A percentile compares a stretch with the other conserved stretches of the same genome.
phyloP scores from a whole-genome alignment of 2,329 filamentous ascomycete species.

The Aspergillus pseudoterreus region DNA sequence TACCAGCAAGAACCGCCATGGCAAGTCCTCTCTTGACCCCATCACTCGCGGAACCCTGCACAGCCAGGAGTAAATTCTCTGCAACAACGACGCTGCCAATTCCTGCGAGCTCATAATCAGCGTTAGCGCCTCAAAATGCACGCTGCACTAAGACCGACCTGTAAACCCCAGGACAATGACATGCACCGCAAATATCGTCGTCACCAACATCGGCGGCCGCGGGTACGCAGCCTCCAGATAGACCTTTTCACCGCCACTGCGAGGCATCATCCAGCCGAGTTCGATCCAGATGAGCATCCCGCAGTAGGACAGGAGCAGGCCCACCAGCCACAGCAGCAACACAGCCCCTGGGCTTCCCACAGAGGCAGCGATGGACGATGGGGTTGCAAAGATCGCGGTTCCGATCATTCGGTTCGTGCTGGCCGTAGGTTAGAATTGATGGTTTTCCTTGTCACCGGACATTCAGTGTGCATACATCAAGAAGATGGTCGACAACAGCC shows the following conservation, averaged over 20 bases:
- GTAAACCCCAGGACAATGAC: constrained; percentile 60
- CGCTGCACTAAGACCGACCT: constrained; percentile 5
- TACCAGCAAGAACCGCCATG: constrained; percentile 62
- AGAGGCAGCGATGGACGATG: constrained; percentile 59
- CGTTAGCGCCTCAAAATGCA: not conserved
- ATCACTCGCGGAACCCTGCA: constrained; percentile 57
- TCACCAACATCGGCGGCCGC: constrained; percentile 58
- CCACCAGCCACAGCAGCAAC: constrained; percentile 59
- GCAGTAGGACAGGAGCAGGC: constrained; percentile 56
- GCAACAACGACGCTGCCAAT: constrained; percentile 68
- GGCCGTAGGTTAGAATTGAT: not conserved
- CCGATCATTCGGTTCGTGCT: constrained; percentile 54
- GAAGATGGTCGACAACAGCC: not conserved
- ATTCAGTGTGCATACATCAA: not conserved
- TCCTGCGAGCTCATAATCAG: constrained; percentile 17
- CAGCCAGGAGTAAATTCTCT: constrained; percentile 66
- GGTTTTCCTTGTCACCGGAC: not conserved
- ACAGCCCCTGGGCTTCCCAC: constrained; percentile 63
- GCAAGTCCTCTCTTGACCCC: constrained; percentile 67
- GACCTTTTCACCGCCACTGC: constrained; percentile 64
- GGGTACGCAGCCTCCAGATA: constrained; percentile 66
- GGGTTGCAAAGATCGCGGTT: constrained; percentile 67
- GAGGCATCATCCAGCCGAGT: constrained; percentile 64
- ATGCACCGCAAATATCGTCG: constrained; percentile 60
- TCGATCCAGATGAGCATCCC: constrained; percentile 61